These are phyloP conservation scores for Arthrocladium fulminans DNA, from an alignment of 2,329 filamentous ascomycete genomes.

Conservation along the genomic window DNA sequence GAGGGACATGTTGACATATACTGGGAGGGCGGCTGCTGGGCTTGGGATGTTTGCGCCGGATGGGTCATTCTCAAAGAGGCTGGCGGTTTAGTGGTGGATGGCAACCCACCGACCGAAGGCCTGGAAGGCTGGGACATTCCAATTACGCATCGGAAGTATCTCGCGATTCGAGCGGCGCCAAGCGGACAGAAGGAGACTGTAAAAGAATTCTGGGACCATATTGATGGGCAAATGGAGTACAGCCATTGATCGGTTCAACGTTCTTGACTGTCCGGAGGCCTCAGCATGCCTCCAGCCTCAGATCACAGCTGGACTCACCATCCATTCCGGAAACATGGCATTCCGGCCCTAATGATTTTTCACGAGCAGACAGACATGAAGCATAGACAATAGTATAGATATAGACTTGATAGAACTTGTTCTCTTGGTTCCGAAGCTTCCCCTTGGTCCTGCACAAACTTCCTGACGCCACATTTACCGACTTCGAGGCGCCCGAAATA, in stretches of 20 bases:
- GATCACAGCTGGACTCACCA: too few relatives aligned
- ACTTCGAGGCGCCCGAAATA: too few relatives aligned
- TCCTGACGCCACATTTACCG: too few relatives aligned
- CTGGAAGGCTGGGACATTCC: constrained; percentile 42
- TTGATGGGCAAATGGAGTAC: constrained; percentile 33
- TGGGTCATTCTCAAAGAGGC: constrained; percentile 55
- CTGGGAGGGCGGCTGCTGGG: constrained; percentile 59
- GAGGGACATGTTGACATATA: constrained; percentile 51
- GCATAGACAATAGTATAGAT: too few relatives aligned
- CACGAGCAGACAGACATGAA: too few relatives aligned
- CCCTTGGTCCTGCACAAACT: too few relatives aligned
- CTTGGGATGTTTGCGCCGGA: constrained; percentile 57
- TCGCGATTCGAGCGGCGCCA: constrained; percentile 27
- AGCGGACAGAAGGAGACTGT: constrained; percentile 31
- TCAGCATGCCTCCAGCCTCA: too few relatives aligned
- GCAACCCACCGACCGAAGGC: constrained; percentile 39
- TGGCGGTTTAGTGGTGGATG: constrained; percentile 51
- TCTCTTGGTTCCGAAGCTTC: too few relatives aligned
- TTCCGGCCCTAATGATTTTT: too few relatives aligned
- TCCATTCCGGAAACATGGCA: too few relatives aligned
- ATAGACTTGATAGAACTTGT: too few relatives aligned
- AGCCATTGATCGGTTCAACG: constrained; percentile 12
- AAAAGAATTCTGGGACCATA: constrained; percentile 34
- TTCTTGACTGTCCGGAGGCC: too few relatives aligned
- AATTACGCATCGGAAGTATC: constrained; percentile 50